A percentile compares a stretch with the other conserved stretches of the same genome.
Conservation (phyloP, 768 basidiomycete genomes). For the Favolaschia claudopus region DNA sequence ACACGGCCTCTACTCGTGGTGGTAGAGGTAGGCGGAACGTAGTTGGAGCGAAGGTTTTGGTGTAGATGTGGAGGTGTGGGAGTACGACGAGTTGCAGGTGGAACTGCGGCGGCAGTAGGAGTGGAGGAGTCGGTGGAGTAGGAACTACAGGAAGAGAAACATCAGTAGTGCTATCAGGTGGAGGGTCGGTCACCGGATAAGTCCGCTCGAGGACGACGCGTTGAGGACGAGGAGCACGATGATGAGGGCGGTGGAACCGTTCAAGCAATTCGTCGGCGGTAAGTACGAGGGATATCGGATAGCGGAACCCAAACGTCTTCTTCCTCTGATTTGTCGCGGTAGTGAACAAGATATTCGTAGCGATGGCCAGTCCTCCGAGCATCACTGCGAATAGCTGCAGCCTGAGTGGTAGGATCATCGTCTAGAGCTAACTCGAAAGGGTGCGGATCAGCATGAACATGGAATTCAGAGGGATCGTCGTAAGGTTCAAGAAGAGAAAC, state of each 20-base stretch:
- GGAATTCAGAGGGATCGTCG: conserved; percentile 41
- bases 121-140: background rate
- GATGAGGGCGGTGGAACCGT: conserved; percentile 42
- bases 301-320: conserved; percentile 46
- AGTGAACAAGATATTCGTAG: conserved; percentile 46
- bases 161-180: too few relatives aligned
- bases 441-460: conserved; percentile 32
- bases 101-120: too few relatives aligned
- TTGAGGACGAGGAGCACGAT: conserved; percentile 39
- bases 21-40: conserved; percentile 10
- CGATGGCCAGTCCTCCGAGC: conserved; percentile 41
- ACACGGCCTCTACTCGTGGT: conserved; percentile 20
- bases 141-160: background rate
- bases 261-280: conserved; percentile 39
- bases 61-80: background rate
- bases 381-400: conserved; percentile 39
- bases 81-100: background rate
- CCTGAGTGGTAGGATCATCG: conserved; percentile 28
- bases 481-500: conserved; percentile 40
- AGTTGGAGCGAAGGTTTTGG: conserved; percentile 11
- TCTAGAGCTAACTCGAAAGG: conserved; percentile 29
- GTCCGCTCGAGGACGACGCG: conserved; percentile 18
- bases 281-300: conserved; percentile 42
- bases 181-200: conserved; percentile 1
- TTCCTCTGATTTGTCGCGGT: conserved; percentile 31